Conservation (phyloP, 345 rosid species). For the Sonneratia alba region DNA sequence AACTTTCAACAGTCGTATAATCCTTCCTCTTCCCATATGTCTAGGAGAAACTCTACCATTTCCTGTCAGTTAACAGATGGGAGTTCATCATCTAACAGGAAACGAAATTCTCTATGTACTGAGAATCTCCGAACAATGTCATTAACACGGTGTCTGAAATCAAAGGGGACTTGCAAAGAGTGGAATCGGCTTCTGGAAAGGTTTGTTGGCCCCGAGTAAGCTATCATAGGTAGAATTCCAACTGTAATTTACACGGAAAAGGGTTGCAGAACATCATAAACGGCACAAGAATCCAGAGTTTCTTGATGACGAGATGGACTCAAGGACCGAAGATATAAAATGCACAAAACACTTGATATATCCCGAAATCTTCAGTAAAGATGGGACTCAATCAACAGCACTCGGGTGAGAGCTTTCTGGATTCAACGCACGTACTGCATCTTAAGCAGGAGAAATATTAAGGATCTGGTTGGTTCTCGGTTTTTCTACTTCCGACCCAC, state of each 20-base stretch:
- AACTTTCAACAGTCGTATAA: neutral
- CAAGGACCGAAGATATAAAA: neutral
- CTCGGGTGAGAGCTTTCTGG: too few relatives aligned
- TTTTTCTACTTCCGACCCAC: constrained; percentile 44
- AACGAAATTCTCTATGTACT: neutral
- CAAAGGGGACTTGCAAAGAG: constrained; percentile 3
- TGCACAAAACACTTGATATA: neutral
- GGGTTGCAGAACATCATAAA: neutral
- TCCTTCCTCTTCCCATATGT: constrained; percentile 5
- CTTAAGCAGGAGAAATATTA: too few relatives aligned
- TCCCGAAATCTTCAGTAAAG: too few relatives aligned
- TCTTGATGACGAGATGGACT: neutral
- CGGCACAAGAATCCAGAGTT: neutral
- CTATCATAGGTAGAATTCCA: constrained; percentile 1
- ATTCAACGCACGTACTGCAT: too few relatives aligned
- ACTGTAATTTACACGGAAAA: neutral
- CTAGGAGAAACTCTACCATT: constrained; percentile 7
- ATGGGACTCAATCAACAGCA: too few relatives aligned
- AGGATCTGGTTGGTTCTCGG: constrained; percentile 19
- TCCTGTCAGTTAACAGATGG: neutral
- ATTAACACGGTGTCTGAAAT: neutral
- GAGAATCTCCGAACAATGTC: neutral
- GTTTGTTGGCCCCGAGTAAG: neutral
- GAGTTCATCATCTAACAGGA: neutral
- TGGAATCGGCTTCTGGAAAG: neutral